phyloP scores from a whole-genome alignment of 768 basidiomycete genomes.

The Russula emetica region DNA sequence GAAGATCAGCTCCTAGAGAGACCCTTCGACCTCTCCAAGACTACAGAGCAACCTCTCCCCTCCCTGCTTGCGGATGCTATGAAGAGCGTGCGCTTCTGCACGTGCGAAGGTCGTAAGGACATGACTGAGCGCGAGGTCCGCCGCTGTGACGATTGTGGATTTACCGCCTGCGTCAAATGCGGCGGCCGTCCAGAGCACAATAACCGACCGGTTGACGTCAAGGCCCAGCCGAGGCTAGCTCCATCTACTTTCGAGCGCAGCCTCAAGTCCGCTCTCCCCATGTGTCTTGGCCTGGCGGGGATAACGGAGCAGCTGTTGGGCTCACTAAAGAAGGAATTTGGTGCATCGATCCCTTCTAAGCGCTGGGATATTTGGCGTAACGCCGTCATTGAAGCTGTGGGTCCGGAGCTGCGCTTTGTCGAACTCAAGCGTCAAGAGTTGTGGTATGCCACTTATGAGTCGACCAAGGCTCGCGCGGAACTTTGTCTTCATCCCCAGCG shows the following conservation, averaged over 20 bases:
- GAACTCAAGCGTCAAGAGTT: conserved; percentile 83
- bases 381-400: conserved; percentile 57
- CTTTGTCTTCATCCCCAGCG: conserved; percentile 70
- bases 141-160: conserved; percentile 71
- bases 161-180: conserved; percentile 78
- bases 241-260: conserved; percentile 72
- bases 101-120: conserved; percentile 84
- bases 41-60: conserved; percentile 41
- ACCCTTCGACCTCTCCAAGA: conserved; percentile 65
- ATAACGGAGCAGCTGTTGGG: conserved; percentile 53
- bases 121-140: conserved; percentile 64
- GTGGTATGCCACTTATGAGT: conserved; percentile 80
- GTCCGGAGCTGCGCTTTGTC: conserved; percentile 73
- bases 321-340: conserved; percentile 40
- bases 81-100: conserved; percentile 72
- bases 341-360: conserved; percentile 44
- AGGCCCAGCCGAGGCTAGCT: conserved; percentile 52
- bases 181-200: conserved; percentile 90
- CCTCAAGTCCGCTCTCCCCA: conserved; percentile 78
- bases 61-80: conserved; percentile 61
- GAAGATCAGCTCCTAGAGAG: conserved; percentile 60
- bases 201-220: conserved; percentile 51
- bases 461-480: conserved; percentile 65
- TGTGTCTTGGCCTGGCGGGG: conserved; percentile 64
- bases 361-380: conserved; percentile 67